Evolutionary conservation across 1,139 yeast species (phyloP), one percentile per base, ranked within the genome.

Genomic region (Geotrichum australiense): DNA sequence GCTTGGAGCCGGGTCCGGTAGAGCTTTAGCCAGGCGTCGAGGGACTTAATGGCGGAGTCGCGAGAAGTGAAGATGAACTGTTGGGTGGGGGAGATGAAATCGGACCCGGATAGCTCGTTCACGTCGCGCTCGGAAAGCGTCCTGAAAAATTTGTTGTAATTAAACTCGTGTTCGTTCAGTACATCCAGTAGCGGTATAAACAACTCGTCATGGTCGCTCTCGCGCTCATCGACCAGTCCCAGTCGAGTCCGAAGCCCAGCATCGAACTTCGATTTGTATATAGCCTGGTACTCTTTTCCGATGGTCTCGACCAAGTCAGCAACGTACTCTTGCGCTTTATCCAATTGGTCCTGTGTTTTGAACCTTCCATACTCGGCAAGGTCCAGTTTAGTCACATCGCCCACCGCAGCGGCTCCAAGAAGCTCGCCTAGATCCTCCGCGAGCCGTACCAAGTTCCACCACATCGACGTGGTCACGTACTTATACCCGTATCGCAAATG

Each of bases 361-460:
- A 35, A 41, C 25, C 25, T 21, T 25, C 40, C 43, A 14, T 58
- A 49, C 4, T 58, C 1, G 50, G 47, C 16, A 55, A 55, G 7
- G 10, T 25, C 12, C 1, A 35, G 19, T 20, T 35, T 20, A 11
- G 20, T n/a, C 10, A 27, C n/a, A 14, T 26, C 22, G 10, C 47
- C 33, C 14, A 35, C 21, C 14, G 30, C 37, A 16, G 33, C 36
- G 3, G 81, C 79, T 4, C 94, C 96, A 21, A 89, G 66, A 15
- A 89, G 68, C 55, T 84, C 89, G 0, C 87, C 91, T 51, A 89
- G 59, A 46, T 82, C 78, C 57, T 91, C 96, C 2, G 94, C 96
- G 19, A 89, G 66, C 49, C 93, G 74, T 0, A 86, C 77, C 57
- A 91, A 67, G 59, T 89, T 91, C 94, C 96, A 91, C 94, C 96